Evolutionary conservation across 2,329 filamentous ascomycete species (phyloP), one percentile per base, ranked within the genome.

Genomic region (Diaporthe vaccinii): DNA sequence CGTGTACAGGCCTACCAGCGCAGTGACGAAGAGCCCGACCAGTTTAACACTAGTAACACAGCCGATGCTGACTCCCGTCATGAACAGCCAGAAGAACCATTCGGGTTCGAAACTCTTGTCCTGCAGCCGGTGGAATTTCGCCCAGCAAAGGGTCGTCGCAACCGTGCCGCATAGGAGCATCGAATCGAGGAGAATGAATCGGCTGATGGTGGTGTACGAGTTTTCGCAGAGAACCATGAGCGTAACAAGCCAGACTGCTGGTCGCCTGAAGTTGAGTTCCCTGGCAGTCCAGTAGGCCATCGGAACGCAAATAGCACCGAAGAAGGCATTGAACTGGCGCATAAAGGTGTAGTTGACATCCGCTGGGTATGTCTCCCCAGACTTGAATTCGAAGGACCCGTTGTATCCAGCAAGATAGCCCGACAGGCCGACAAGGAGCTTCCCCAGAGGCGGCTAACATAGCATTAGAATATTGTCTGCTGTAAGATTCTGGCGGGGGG

Each of bases 81-180:
- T 89, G 86, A 97, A 92, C 75, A 99, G 89, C 97, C 97, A 99
- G 78, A 94, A 87, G 84, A 95, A 98, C 97, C 97, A 99, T 84
- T 98, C 94, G 1, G 91, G 88, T 73, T 95, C 94, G 83, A 98
- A 99, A 82, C 94, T 95, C 83, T 94, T 91, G 82, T 93, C 89
- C 81, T 95, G 95, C 80, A 97, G 91, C 81, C 93, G 93, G 85
- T 99, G 97, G 86, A 99, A 98, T 84, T 95, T 97, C 81, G 95
- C 93, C 95, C 96, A 99, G 90, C 96, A 98, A 80, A 98, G 92
- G 77, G 97, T 94, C 8, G 97, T 99, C 22, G 95, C 96, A 80
- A 98, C 97, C n/a, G 97, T 99, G 83, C 98, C 98, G 87, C 96
- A 98, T 53, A 99, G 91, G 70, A 99, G 91, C 97, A 99, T 99